phyloP scores from a whole-genome alignment of 495 filamentous ascomycete genomes.

The Penicillium ochrochloron region DNA sequence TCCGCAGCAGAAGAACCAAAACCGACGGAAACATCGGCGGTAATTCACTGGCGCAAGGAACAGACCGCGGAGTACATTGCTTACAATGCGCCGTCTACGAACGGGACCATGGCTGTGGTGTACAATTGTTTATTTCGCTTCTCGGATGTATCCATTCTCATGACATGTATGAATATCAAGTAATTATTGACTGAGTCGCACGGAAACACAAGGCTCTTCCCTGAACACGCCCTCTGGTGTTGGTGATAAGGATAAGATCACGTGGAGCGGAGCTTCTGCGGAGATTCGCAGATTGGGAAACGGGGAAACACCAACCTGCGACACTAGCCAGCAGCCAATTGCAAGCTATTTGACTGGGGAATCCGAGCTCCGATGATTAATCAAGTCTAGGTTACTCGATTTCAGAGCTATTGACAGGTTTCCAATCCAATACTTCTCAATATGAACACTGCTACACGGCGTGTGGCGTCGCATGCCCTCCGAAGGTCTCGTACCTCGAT shows the following conservation, averaged over 20 bases:
- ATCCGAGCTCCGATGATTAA: neutral
- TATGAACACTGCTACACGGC: constrained; percentile 43
- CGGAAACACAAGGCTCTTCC: neutral
- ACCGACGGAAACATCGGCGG: constrained; percentile 29
- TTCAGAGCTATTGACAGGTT: neutral
- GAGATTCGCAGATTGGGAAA: constrained; percentile 24
- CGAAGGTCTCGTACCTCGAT: constrained; percentile 31
- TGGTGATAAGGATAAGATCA: constrained; percentile 37
- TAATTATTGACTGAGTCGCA: neutral
- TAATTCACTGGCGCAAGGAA: constrained; percentile 14
- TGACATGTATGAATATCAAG: constrained; percentile 34
- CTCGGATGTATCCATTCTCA: constrained; percentile 14
- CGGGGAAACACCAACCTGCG: constrained; percentile 9
- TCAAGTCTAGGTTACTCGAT: no score
- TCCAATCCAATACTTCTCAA: constrained; percentile 1
- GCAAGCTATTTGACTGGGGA: neutral
- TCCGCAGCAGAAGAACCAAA: constrained; percentile 32
- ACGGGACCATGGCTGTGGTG: neutral
- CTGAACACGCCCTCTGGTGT: neutral
- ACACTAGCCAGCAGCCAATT: neutral
- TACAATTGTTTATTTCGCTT: constrained; percentile 9
- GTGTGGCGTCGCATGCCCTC: constrained; percentile 39
- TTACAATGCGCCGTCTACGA: neutral
- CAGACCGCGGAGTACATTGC: neutral
- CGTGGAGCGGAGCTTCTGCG: constrained; percentile 40